Base-by-base conservation (phyloP, 2,329 filamentous ascomycete genomes). In the Orbilia ellipsospora region DNA sequence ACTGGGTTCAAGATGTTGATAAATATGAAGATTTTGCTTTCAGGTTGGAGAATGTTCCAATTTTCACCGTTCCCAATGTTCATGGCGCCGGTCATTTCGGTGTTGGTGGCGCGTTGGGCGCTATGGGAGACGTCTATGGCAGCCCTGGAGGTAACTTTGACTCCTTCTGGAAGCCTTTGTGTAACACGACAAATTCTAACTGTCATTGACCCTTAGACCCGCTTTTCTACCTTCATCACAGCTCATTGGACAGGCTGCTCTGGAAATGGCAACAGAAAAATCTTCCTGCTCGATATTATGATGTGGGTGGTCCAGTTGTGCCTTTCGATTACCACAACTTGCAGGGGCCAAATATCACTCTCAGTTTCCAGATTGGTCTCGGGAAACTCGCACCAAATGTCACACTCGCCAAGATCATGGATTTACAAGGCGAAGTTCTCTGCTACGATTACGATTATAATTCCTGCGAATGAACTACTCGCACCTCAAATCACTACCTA, bases 221-320 rank as follows among this genome's bases (percentile, higher is more conserved):
- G 18, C 64, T 81, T 2, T 84, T 82, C 78, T 84, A 80, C 50
- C 77, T 83, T 26, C 82, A 84, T 68, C 81, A 83, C 68, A 78
- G 79, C 2, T 82, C 82, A 59, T 73, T 83, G 1, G 82, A 83
- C 70, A 80, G 78, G 4, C 77, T 83, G 13, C 80, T 80, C 54
- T 83, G 80, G 80, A 74, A 73, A 44, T 82, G 80, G 81, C 81
- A 82, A 70, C 69, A 80, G 57, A 78, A 80, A 55, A 79, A 82
- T 51, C 79, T 82, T 1, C 65, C 72, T 0, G 78, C 77, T 1
- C 80, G 82, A 2, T 77, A 82, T 0, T 73, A 79, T 18, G 79
- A 83, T 48, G 80, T 84, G 13, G 81, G 81, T 0, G 82, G 82
- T 0, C 81, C 81, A 1, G 70, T 82, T 4, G 61, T 79, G 16